Evolutionary conservation across 2,329 filamentous ascomycete species (phyloP).

Genomic region (Paecilomyces dactylethromorphus): DNA sequence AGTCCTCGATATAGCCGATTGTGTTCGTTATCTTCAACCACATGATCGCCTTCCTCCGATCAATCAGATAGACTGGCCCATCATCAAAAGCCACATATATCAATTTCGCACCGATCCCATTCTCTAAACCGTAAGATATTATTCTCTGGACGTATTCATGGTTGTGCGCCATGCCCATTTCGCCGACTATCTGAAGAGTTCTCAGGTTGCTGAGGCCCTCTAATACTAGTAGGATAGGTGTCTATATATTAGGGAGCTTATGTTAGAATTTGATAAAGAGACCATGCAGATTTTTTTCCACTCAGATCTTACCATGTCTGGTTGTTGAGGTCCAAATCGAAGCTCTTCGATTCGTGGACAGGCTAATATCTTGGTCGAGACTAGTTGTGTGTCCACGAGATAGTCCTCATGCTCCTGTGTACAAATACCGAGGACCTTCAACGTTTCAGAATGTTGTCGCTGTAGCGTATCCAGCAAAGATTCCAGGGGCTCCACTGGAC

Average conservation of each 20-base stretch:
- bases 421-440: neutral
- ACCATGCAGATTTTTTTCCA: neutral
- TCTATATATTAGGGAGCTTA: neutral
- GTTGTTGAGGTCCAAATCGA: neutral
- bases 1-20: neutral
- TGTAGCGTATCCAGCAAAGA: neutral
- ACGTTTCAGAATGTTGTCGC: neutral
- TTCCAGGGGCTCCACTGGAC: neutral
- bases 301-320: neutral
- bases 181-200: neutral
- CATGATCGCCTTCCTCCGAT: neutral
- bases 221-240: neutral
- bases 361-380: neutral
- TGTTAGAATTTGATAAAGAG: neutral
- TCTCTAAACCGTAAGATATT: neutral
- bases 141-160: neutral
- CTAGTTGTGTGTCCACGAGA: neutral
- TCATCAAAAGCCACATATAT: neutral
- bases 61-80: neutral
- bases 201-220: neutral
- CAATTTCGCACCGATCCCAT: neutral
- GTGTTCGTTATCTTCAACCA: neutral
- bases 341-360: neutral
- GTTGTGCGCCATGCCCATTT: neutral
- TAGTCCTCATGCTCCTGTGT: neutral